Evolutionary conservation across 176 grass and related monocot genomes (phyloP).

Genomic region (Chloris gayana): DNA sequence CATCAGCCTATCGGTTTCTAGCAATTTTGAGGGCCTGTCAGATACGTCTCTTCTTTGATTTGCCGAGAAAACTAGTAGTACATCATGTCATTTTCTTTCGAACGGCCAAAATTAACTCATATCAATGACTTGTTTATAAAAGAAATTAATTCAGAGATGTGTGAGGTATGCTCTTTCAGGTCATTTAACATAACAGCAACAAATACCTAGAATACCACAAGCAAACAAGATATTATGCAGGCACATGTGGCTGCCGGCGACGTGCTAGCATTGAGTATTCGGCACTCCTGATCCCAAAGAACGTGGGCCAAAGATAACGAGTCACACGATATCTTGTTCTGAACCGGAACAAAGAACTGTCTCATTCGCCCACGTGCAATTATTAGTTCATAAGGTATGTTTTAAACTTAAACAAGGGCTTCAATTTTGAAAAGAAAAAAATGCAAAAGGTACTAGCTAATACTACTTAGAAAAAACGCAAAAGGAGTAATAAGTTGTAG

Average conservation of each 20-base stretch:
- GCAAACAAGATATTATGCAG: not conserved
- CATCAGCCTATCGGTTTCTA: not conserved
- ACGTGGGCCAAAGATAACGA: conserved; percentile 27
- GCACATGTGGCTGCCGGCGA: conserved; percentile 27
- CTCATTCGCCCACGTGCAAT: conserved; percentile 26
- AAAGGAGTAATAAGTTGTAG: not conserved
- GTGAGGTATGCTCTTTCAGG: not conserved
- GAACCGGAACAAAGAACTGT: conserved; percentile 16
- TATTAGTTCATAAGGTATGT: not conserved
- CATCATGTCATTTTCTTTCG: not conserved
- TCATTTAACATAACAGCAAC: conserved; percentile 11
- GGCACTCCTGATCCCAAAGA: conserved; percentile 11
- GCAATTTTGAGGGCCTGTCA: not conserved
- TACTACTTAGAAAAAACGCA: too few species aligned
- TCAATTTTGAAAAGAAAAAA: too few species aligned
- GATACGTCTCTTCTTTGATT: conserved; percentile 11
- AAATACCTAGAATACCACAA: not conserved
- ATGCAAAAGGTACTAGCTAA: too few species aligned
- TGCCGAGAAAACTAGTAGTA: not conserved
- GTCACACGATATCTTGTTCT: conserved; percentile 3
- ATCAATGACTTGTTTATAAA: not conserved
- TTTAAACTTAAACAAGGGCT: too few species aligned
- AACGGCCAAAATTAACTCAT: not conserved
- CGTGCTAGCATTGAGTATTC: not conserved
- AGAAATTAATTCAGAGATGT: not conserved